These are phyloP conservation scores for Coemansia guatemalensis DNA, from an alignment of 192 early-diverging fungal genomes.

Conservation along the genomic window DNA sequence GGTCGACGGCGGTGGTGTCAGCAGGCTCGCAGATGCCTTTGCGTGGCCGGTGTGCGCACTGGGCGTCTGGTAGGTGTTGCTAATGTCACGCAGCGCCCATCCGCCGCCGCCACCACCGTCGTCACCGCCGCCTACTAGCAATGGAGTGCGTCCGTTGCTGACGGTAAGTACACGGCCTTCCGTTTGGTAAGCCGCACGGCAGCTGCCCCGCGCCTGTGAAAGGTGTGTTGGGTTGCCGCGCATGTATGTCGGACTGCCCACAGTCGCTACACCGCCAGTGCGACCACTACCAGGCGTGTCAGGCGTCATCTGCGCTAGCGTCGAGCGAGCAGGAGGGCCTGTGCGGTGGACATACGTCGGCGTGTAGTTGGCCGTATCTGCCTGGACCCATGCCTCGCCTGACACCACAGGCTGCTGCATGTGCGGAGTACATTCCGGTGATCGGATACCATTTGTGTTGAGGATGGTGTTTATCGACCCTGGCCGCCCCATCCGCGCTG, in stretches of 20 bases:
- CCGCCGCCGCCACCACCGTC: conserved; percentile 5
- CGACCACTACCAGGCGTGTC: conserved; percentile 13
- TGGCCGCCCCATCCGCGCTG: conserved; percentile 4
- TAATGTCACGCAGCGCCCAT: conserved; percentile 39
- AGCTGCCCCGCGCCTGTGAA: neutral
- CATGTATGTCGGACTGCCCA: neutral
- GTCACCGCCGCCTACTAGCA: conserved; percentile 3
- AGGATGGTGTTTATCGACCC: conserved; percentile 30
- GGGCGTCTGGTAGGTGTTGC: conserved; percentile 22
- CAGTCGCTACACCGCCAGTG: neutral
- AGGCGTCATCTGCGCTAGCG: conserved; percentile 3
- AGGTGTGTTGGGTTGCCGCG: neutral
- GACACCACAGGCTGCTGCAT: conserved; percentile 3
- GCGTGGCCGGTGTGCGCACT: neutral
- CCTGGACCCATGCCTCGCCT: neutral
- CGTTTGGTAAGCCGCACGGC: neutral
- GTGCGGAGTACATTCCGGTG: conserved; percentile 1
- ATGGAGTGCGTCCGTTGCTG: neutral
- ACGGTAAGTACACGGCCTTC: neutral
- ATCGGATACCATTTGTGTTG: conserved; percentile 11
- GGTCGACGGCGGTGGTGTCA: conserved; percentile 38
- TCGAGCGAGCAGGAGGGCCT: neutral
- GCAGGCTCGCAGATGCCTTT: conserved; percentile 6
- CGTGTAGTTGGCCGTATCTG: conserved; percentile 2
- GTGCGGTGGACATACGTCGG: neutral